Evolutionary conservation across 257 asterid species (phyloP).

Genomic region (Scutellaria galericulata): DNA sequence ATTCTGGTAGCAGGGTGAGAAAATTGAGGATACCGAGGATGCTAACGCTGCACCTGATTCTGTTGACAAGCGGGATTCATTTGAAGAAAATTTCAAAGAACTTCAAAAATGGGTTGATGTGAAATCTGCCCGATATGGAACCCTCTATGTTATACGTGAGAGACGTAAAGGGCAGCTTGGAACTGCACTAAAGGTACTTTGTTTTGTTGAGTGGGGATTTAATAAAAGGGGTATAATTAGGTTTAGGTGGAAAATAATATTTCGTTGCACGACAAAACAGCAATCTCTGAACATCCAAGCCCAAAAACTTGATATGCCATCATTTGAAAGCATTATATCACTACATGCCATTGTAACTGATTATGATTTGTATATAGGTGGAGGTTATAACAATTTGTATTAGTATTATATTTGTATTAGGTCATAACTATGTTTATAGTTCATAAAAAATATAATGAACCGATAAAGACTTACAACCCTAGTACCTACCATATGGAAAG

Average conservation of each 20-base stretch:
- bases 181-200: slow-evolving; percentile 81
- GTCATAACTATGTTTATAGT: no score
- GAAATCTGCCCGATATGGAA: slow-evolving; percentile 73
- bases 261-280: slow-evolving; percentile 13
- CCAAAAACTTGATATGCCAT: slow-evolving; percentile 8
- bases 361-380: not conserved
- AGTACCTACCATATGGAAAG: no score
- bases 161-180: slow-evolving; percentile 81
- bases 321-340: not conserved
- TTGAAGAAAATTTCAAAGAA: slow-evolving; percentile 88
- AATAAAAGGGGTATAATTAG: not conserved
- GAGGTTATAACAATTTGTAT: not conserved
- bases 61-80: slow-evolving; percentile 51
- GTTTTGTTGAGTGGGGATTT: slow-evolving; percentile 18
- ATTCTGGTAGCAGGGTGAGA: slow-evolving; percentile 51
- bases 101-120: slow-evolving; percentile 88
- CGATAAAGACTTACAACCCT: no score
- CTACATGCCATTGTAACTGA: not conserved
- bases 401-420: not conserved
- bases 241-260: slow-evolving; percentile 14
- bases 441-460: no score
- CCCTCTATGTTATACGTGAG: slow-evolving; percentile 70
- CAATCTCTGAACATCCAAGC: slow-evolving; percentile 1
- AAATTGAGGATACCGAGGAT: slow-evolving; percentile 44
- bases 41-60: slow-evolving; percentile 49